phyloP scores from a whole-genome alignment of 176 grass and related monocot species.

The Hordeum vulgare region DNA sequence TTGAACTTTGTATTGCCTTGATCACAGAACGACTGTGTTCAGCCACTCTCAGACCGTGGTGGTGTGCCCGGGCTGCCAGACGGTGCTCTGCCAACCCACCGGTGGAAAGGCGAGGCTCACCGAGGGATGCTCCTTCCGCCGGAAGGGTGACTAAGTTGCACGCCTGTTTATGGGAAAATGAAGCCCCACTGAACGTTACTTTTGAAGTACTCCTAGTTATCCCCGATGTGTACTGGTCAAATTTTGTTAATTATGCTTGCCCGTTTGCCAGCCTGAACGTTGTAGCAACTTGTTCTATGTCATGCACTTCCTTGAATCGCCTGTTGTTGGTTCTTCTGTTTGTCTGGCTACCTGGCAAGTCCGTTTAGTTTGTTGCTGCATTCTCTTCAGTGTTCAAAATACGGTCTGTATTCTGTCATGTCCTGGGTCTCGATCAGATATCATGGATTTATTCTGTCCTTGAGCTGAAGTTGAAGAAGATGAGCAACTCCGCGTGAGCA shows the following conservation, averaged over 20 bases:
- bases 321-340: neutral
- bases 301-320: neutral
- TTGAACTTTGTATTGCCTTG: neutral
- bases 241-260: neutral
- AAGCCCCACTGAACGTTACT: neutral
- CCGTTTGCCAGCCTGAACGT: neutral
- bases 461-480: too few relatives aligned
- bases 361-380: too few relatives aligned
- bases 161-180: neutral
- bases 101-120: neutral
- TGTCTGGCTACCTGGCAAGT: too few relatives aligned
- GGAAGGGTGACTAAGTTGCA: neutral
- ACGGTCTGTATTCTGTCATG: too few relatives aligned
- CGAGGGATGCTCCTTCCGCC: slow-evolving; percentile 7
- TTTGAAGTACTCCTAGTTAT: neutral
- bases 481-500: too few relatives aligned
- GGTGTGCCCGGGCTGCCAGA: neutral
- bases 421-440: too few relatives aligned
- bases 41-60: slow-evolving; percentile 1
- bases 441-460: too few relatives aligned
- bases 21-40: neutral
- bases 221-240: neutral
- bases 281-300: neutral
- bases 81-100: neutral
- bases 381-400: too few relatives aligned